Percentiles rank a stretch among this genome's conserved stretches.
Evolutionary conservation across 768 basidiomycete genomes (phyloP).

Genomic region (Sporobolomyces phaffii): DNA sequence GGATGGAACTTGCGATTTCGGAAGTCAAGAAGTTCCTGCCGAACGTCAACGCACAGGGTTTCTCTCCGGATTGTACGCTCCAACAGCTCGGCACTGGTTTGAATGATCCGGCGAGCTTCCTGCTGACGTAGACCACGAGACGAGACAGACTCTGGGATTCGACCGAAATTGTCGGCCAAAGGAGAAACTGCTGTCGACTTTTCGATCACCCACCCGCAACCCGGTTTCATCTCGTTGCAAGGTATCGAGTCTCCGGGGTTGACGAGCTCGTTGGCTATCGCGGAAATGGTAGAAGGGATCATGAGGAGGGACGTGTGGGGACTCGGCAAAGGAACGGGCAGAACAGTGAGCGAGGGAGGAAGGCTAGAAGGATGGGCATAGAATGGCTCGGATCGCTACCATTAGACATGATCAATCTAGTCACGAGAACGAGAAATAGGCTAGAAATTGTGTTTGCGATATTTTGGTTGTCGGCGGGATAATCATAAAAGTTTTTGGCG

Average conservation of each 20-base stretch:
- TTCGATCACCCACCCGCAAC: conserved; percentile 39
- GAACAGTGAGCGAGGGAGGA: conserved; percentile 14
- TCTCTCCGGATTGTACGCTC: conserved; percentile 72
- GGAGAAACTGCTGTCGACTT: conserved; percentile 66
- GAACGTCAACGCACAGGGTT: conserved; percentile 55
- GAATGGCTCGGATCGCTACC: not conserved
- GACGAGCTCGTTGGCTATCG: conserved; percentile 74
- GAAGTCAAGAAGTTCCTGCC: conserved; percentile 73
- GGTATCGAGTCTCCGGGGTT: conserved; percentile 91
- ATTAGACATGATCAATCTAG: not conserved
- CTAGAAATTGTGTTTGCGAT: not conserved
- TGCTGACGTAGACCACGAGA: too few relatives aligned
- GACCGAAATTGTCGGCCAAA: conserved; percentile 78
- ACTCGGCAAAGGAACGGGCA: conserved; percentile 3
- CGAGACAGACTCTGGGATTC: conserved; percentile 46
- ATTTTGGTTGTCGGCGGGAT: too few relatives aligned
- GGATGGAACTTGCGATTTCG: conserved; percentile 59
- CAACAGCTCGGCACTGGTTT: too few relatives aligned
- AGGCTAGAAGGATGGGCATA: conserved; percentile 34
- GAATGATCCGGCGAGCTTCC: too few relatives aligned
- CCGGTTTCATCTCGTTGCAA: conserved; percentile 66
- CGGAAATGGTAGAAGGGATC: conserved; percentile 59
- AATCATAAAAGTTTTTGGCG: too few relatives aligned
- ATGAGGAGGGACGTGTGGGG: conserved; percentile 35
- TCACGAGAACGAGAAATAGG: not conserved